A percentile compares a stretch with the other conserved stretches of the same genome.
These are phyloP conservation scores for Salisapilia sapeloensis DNA, from an alignment of 352 stramenopile genomes.

Conservation along the genomic window DNA sequence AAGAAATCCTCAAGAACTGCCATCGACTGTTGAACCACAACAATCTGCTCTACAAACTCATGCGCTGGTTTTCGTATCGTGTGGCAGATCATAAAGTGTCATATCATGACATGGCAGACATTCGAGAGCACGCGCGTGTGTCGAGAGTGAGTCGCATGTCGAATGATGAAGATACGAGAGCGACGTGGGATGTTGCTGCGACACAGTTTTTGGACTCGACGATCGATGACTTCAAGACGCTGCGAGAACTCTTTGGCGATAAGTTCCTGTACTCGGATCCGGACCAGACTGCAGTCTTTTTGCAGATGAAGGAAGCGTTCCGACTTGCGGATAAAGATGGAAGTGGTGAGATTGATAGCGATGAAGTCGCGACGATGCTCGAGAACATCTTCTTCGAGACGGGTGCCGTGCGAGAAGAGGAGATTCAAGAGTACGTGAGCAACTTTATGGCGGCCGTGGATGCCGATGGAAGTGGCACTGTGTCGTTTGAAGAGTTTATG, in stretches of 20 bases:
- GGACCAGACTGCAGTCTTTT: slow-evolving; percentile 69
- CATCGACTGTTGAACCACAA: slow-evolving; percentile 69
- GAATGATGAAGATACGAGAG: slow-evolving; percentile 4
- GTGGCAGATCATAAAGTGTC: slow-evolving; percentile 24
- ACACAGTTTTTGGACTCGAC: slow-evolving; percentile 30
- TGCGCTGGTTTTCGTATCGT: slow-evolving; percentile 62
- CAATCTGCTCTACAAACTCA: slow-evolving; percentile 61
- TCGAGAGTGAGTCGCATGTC: slow-evolving; percentile 5
- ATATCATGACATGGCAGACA: slow-evolving; percentile 23
- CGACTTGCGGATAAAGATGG: slow-evolving; percentile 60
- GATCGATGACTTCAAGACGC: slow-evolving; percentile 47
- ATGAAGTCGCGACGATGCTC: slow-evolving; percentile 61
- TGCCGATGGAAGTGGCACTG: slow-evolving; percentile 39
- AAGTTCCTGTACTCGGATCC: slow-evolving; percentile 58
- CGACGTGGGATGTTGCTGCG: slow-evolving; percentile 31
- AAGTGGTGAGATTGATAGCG: slow-evolving; percentile 61
- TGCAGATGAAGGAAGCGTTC: slow-evolving; percentile 81
- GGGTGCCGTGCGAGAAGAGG: slow-evolving; percentile 45
- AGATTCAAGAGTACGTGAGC: slow-evolving; percentile 49
- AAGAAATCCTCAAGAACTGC: slow-evolving; percentile 33
- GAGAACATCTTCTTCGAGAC: slow-evolving; percentile 64
- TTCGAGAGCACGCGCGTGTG: slow-evolving; percentile 17
- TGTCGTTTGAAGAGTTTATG: slow-evolving; percentile 74
- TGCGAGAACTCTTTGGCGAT: slow-evolving; percentile 56
- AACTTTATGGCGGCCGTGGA: slow-evolving; percentile 66